Conservation (phyloP, 1,284 basidiomycete species). For the Moesziomyces antarcticus region DNA sequence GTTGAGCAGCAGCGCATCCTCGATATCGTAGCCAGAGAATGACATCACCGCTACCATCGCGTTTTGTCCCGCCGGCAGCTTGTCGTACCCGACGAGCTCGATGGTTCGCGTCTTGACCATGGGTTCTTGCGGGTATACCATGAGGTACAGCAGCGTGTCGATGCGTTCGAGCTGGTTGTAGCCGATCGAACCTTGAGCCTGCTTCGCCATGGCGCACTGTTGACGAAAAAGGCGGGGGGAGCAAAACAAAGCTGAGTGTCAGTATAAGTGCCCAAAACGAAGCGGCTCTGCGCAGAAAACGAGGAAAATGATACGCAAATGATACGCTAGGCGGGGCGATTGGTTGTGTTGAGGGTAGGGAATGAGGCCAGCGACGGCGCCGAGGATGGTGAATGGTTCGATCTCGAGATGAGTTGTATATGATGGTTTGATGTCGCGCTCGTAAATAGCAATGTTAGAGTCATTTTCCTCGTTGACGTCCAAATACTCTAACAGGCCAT, state of each 20-base stretch:
- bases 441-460: slow-evolving; percentile 94
- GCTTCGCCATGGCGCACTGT: slow-evolving; percentile 97
- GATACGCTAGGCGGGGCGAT: slow-evolving; percentile 95
- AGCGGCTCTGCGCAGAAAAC: too few relatives aligned
- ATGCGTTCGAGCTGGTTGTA: slow-evolving; percentile 98
- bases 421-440: slow-evolving; percentile 79
- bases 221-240: too few relatives aligned
- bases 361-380: slow-evolving; percentile 96
- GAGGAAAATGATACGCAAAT: slow-evolving; percentile 67
- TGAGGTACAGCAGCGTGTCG: slow-evolving; percentile 96
- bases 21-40: slow-evolving; percentile 99
- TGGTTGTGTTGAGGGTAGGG: slow-evolving; percentile 99
- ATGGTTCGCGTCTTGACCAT: slow-evolving; percentile 96
- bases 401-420: slow-evolving; percentile 97
- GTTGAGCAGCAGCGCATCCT: slow-evolving; percentile 97
- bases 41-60: slow-evolving; percentile 99
- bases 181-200: slow-evolving; percentile 98
- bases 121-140: slow-evolving; percentile 98
- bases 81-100: slow-evolving; percentile 95
- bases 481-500: slow-evolving; percentile 98
- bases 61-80: slow-evolving; percentile 96
- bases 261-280: too few relatives aligned
- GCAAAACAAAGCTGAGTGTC: too few relatives aligned
- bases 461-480: slow-evolving; percentile 99
- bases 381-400: slow-evolving; percentile 96